phyloP scores from a whole-genome alignment of 2,329 filamentous ascomycete species.

The Colletotrichum plurivorum region DNA sequence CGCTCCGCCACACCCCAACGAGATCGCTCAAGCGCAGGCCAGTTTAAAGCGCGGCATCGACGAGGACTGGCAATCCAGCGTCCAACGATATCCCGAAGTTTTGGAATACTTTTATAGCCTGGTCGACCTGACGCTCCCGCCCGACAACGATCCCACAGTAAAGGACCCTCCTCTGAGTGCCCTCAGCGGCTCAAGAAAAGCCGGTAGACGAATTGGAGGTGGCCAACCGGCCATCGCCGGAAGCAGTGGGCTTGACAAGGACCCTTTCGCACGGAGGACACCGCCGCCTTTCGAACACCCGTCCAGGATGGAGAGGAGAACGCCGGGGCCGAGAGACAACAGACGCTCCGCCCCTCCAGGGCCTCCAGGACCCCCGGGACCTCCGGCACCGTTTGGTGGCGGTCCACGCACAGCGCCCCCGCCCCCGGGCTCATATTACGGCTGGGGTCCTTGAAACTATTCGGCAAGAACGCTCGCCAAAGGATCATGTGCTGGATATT shows the following conservation, averaged over 20 bases:
- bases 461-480: not conserved
- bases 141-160: slow-evolving; percentile 71
- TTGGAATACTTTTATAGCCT: slow-evolving; percentile 84
- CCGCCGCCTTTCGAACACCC: slow-evolving; percentile 46
- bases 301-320: slow-evolving; percentile 52
- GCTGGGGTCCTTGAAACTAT: slow-evolving; percentile 15
- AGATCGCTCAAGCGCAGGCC: slow-evolving; percentile 75
- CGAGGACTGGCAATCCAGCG: slow-evolving; percentile 82
- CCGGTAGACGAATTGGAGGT: slow-evolving; percentile 50
- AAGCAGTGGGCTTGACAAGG: slow-evolving; percentile 50
- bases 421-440: slow-evolving; percentile 26
- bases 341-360: slow-evolving; percentile 36
- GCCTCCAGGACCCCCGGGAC: slow-evolving; percentile 29
- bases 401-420: slow-evolving; percentile 29
- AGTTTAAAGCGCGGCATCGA: slow-evolving; percentile 81
- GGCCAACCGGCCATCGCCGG: slow-evolving; percentile 54
- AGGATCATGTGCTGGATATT: not conserved
- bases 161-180: slow-evolving; percentile 73
- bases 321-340: slow-evolving; percentile 49
- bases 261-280: slow-evolving; percentile 54
- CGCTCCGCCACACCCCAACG: slow-evolving; percentile 69
- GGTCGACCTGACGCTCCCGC: slow-evolving; percentile 75
- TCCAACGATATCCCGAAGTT: slow-evolving; percentile 85
- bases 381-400: slow-evolving; percentile 23
- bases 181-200: slow-evolving; percentile 63